Conservation (phyloP, 2,329 filamentous ascomycete species). For the Trichoderma polysporum region DNA sequence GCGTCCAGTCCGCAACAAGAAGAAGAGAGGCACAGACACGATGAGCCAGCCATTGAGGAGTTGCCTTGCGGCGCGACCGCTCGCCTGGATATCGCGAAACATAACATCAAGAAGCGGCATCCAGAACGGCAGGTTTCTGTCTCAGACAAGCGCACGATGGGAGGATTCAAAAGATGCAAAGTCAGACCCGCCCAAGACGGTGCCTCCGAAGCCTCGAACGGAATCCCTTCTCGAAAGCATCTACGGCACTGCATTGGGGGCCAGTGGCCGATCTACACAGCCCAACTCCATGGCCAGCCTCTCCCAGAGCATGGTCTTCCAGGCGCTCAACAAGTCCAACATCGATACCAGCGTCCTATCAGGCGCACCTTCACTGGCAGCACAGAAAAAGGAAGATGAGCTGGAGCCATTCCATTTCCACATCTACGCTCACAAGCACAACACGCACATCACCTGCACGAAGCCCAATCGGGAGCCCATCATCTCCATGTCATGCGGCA, state of each 20-base stretch:
- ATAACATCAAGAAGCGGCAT: slow-evolving; percentile 26
- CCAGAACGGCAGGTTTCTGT: slow-evolving; percentile 38
- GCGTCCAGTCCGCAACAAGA: slow-evolving; percentile 17
- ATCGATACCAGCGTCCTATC: slow-evolving; percentile 37
- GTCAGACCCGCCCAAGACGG: slow-evolving; percentile 26
- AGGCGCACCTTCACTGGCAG: slow-evolving; percentile 24
- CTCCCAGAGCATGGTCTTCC: slow-evolving; percentile 42
- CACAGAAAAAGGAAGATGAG: slow-evolving; percentile 36
- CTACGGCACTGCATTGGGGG: slow-evolving; percentile 31
- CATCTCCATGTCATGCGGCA: slow-evolving; percentile 77
- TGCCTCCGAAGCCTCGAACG: slow-evolving; percentile 30
- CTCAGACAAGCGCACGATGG: slow-evolving; percentile 37
- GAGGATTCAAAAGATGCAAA: slow-evolving; percentile 28
- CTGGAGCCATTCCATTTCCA: slow-evolving; percentile 79
- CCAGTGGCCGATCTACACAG: slow-evolving; percentile 23
- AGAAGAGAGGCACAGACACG: slow-evolving; percentile 30
- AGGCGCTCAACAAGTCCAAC: slow-evolving; percentile 36
- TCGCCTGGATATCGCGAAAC: slow-evolving; percentile 32
- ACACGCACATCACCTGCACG: slow-evolving; percentile 89
- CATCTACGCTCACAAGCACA: slow-evolving; percentile 86
- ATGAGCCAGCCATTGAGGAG: slow-evolving; percentile 48
- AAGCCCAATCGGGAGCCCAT: slow-evolving; percentile 77
- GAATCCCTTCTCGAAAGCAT: slow-evolving; percentile 37
- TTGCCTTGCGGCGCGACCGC: slow-evolving; percentile 44
- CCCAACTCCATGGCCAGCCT: slow-evolving; percentile 36